Percentiles rank a stretch among this genome's conserved stretches.
Conservation (phyloP, 1,284 basidiomycete species). For the Schizophyllum amplum region DNA sequence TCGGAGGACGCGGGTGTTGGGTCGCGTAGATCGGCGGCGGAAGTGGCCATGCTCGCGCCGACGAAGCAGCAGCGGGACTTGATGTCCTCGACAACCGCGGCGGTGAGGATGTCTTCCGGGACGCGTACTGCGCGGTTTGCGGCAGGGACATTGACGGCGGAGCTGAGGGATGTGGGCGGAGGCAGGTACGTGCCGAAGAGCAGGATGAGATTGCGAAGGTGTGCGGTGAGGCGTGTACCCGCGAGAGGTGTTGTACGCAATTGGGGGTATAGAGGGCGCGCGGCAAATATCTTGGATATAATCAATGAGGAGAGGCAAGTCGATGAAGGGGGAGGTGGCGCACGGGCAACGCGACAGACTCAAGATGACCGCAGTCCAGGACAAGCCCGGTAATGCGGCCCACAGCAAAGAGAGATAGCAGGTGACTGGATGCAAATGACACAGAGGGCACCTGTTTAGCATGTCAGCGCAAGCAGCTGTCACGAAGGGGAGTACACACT, state of each 20-base stretch:
- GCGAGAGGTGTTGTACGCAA: constrained; percentile 79
- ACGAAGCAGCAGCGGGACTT: constrained; percentile 81
- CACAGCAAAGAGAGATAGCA: constrained; percentile 77
- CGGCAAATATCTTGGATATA: constrained; percentile 68
- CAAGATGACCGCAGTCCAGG: constrained; percentile 85
- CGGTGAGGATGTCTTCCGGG: constrained; percentile 67
- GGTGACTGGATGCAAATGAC: constrained; percentile 83
- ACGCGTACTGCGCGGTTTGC: constrained; percentile 56
- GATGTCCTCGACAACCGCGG: constrained; percentile 72
- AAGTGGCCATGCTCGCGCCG: constrained; percentile 31
- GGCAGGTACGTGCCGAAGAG: constrained; percentile 77
- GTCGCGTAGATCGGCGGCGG: constrained; percentile 22
- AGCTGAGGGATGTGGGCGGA: constrained; percentile 62
- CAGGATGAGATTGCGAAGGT: constrained; percentile 71
- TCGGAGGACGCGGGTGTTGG: constrained; percentile 33
- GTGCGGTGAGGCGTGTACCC: constrained; percentile 64
- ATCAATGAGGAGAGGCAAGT: background rate
- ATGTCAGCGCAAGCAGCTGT: constrained; percentile 1
- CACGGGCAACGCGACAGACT: constrained; percentile 84
- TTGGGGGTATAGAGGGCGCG: constrained; percentile 77
- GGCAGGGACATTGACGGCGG: constrained; percentile 52
- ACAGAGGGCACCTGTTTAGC: constrained; percentile 74
- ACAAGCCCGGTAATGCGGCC: constrained; percentile 91
- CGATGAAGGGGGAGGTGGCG: constrained; percentile 20
- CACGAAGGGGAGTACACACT: constrained; percentile 32